A percentile compares a stretch with the other conserved stretches of the same genome.
Conservation (phyloP, 192 early-diverging fungal species). For the Backusella tuberculispora region DNA sequence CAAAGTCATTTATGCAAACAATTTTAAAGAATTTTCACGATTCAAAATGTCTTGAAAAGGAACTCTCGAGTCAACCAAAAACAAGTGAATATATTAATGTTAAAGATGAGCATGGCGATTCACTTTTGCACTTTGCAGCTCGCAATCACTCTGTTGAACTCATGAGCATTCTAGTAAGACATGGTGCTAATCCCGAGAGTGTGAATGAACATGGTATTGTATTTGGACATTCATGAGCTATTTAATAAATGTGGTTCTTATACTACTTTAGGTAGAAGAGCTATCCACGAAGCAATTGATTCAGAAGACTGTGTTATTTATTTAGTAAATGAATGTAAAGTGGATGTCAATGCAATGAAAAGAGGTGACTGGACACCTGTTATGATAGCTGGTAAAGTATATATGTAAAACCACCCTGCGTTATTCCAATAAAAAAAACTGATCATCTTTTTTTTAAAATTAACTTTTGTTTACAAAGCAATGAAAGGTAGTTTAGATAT, state of each 20-base stretch:
- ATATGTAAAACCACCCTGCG: neutral
- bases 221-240: neutral
- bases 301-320: constrained; percentile 28
- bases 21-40: neutral
- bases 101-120: constrained; percentile 40
- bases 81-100: constrained; percentile 18
- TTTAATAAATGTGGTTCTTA: neutral
- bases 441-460: neutral
- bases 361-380: constrained; percentile 50
- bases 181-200: constrained; percentile 28
- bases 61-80: neutral
- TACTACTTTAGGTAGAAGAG: constrained; percentile 36
- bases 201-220: constrained; percentile 47
- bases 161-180: constrained; percentile 26
- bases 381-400: constrained; percentile 41
- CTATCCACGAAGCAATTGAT: constrained; percentile 49
- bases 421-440: too few species aligned
- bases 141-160: constrained; percentile 27
- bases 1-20: neutral
- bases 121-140: constrained; percentile 50
- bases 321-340: constrained; percentile 33
- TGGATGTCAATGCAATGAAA: constrained; percentile 50
- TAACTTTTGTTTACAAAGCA: constrained; percentile 16
- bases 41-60: neutral
- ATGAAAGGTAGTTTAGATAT: constrained; percentile 41